Percentiles rank a stretch among this genome's conserved stretches.
Conservation (phyloP, 176 grass and related monocot species). For the Hordeum marinum region DNA sequence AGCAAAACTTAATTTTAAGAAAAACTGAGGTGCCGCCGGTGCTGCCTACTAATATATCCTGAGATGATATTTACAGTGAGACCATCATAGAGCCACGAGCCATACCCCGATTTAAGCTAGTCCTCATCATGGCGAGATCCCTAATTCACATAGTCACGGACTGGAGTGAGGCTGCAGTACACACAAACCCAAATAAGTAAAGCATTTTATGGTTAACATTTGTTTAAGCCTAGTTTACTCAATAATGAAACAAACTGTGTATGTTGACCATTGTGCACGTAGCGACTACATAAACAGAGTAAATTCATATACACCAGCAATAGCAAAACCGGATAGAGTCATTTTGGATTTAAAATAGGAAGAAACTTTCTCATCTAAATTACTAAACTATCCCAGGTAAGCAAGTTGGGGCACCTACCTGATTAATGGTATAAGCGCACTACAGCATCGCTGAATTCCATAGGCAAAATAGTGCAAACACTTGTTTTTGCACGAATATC, state of each 20-base stretch:
- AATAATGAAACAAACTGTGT: background rate
- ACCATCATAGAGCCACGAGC: background rate
- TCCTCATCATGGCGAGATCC: background rate
- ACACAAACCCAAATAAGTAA: background rate
- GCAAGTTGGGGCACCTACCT: background rate
- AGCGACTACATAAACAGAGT: background rate
- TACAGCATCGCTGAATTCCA: background rate
- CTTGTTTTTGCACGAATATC: background rate
- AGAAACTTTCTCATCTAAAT: background rate
- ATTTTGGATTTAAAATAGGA: background rate
- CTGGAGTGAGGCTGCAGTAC: background rate
- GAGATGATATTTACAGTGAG: background rate
- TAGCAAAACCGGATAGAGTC: background rate
- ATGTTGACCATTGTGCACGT: background rate
- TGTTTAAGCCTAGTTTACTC: background rate
- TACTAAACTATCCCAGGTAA: background rate
- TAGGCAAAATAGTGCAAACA: background rate
- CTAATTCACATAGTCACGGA: background rate
- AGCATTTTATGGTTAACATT: background rate
- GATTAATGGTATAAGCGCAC: background rate
- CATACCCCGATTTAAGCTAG: background rate
- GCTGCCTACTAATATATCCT: background rate
- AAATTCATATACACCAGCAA: background rate
- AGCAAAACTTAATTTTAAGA: background rate
- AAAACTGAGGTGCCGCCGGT: background rate